Evolutionary conservation across 257 asterid genomes (phyloP).

Genomic region (Henckelia pumila): DNA sequence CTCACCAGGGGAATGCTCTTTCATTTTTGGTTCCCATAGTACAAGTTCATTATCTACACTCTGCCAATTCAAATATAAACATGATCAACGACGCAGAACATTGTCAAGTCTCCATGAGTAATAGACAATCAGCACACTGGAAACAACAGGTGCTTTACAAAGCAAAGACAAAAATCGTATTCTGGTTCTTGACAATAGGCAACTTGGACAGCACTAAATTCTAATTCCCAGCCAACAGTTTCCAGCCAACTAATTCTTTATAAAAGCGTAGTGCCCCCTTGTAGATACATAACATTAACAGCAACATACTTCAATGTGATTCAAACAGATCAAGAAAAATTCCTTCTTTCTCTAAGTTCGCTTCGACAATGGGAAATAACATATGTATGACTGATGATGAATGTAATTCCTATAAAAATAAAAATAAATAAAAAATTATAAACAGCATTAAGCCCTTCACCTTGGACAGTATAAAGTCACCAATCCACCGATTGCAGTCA

Average conservation of each 20-base stretch:
- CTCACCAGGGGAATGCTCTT: slow-evolving; percentile 97
- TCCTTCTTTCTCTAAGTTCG: too few relatives aligned
- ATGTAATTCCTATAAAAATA: slow-evolving; percentile 8
- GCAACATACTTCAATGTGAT: too few relatives aligned
- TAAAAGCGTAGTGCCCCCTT: too few relatives aligned
- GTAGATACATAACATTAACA: too few relatives aligned
- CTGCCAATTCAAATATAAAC: slow-evolving; percentile 40
- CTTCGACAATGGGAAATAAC: too few relatives aligned
- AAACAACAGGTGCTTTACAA: background rate
- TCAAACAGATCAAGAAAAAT: too few relatives aligned
- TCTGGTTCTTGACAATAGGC: too few relatives aligned
- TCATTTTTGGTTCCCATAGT: slow-evolving; percentile 96
- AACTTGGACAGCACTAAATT: too few relatives aligned
- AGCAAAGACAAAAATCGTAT: too few relatives aligned
- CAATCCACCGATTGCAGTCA: slow-evolving; percentile 97
- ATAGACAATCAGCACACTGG: slow-evolving; percentile 1
- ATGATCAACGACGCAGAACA: slow-evolving; percentile 11
- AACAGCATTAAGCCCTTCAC: slow-evolving; percentile 34
- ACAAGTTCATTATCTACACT: slow-evolving; percentile 96
- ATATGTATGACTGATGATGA: too few relatives aligned
- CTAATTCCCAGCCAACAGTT: too few relatives aligned
- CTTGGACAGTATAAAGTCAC: slow-evolving; percentile 92
- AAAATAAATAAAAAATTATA: background rate
- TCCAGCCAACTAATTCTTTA: too few relatives aligned
- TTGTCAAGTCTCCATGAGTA: slow-evolving; percentile 4